A percentile compares a stretch with the other conserved stretches of the same genome.
Evolutionary conservation across 768 basidiomycete genomes (phyloP).

Genomic region (Lyophyllum shimeji): DNA sequence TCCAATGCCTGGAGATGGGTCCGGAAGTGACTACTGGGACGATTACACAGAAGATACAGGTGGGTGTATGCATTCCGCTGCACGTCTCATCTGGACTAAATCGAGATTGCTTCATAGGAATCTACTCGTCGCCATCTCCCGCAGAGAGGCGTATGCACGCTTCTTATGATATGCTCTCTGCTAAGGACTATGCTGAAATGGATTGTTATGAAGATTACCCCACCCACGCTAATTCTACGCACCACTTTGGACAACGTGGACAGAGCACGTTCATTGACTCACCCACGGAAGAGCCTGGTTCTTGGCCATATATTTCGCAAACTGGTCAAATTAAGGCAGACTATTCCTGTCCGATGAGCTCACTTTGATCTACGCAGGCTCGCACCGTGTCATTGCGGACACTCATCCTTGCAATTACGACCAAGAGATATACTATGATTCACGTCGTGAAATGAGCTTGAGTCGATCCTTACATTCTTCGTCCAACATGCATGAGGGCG

Average conservation of each 20-base stretch:
- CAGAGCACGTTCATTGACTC: neutral
- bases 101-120: conserved; percentile 5
- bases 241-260: neutral
- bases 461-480: neutral
- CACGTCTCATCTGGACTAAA: neutral
- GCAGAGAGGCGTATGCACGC: neutral
- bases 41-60: conserved; percentile 25
- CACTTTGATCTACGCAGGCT: neutral
- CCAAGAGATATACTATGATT: neutral
- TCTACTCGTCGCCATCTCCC: conserved; percentile 21
- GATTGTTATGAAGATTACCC: conserved; percentile 17
- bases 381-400: neutral
- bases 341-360: neutral
- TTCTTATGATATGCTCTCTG: neutral
- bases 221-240: neutral
- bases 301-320: neutral
- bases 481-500: too few species aligned
- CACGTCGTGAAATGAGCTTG: neutral
- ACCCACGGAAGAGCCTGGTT: neutral
- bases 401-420: neutral
- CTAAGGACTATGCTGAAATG: conserved; percentile 11
- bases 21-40: conserved; percentile 5
- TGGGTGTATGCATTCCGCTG: conserved; percentile 33
- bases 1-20: neutral
- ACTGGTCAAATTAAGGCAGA: conserved; percentile 1